Base-by-base conservation (phyloP, 2,329 filamentous ascomycete species). In the Fusarium proliferatum region DNA sequence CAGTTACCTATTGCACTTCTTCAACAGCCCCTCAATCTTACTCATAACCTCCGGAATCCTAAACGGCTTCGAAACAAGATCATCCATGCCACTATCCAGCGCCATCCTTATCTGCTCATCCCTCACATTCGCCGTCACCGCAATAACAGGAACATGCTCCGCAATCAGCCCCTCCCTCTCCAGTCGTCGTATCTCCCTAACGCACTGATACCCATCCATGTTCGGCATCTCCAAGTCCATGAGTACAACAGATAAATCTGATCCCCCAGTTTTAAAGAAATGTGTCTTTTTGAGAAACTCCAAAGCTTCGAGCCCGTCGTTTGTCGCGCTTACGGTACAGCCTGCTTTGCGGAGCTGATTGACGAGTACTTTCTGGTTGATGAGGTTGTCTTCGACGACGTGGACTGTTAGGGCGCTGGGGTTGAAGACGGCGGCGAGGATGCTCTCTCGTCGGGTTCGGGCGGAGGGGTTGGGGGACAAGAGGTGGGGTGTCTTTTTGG, bases 331-430 rank as follows among this genome's bases (percentile, higher is more conserved):
- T 8, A 90, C 89, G 8, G 84, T 84, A 64, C 91, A 87, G 9
- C 88, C 86, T 21, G 88, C 86, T 75, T 90, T 91, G 62, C 84
- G 85, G 9, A 93, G 82, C 78, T 91, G 91, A 56, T 90, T 90
- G n/a, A 91, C 81, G 2, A 92, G 81, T 45, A 91, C 90, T 73
- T 91, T 91, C 76, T 92, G 91, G 77, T 93, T 93, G 70, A 92
- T 90, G 8, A 86, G 83, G 76, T 93, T 92, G 76, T 93, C 91
- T 79, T 93, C 91, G 1, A 93, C 91, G 6, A 92, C 82, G 12
- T 92, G 81, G 5, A 93, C 87, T 43, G 86, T 86, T 65, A 90
- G 83, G 13, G 87, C 19, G 6, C 30, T 28, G 9, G 63, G 65
- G 12, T 58, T 46, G 10, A 71, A 59, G 0, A 30, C 34, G 9